Base-by-base conservation (phyloP, 352 stramenopile genomes). In the Blastocystis sp. region DNA sequence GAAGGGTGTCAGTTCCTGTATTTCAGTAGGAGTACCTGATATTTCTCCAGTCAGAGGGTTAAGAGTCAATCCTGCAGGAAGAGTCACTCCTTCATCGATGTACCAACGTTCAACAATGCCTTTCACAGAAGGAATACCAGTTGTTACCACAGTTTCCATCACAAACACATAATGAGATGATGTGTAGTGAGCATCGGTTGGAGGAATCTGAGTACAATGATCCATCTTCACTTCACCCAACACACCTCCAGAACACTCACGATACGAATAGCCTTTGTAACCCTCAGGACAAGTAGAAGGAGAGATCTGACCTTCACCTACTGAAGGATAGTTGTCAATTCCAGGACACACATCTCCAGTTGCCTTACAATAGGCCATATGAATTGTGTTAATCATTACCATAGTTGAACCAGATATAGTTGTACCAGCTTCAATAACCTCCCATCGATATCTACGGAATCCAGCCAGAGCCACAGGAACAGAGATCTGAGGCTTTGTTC, bases 21-120 rank as follows among this genome's bases (percentile, higher is more conserved):
- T 29, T 24, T 27, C 59, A 35, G 46, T 29, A 0, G 74, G 74
- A 21, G 35, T 27, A n/a, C 74, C 74, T 0, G 16, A 39, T 39
- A 86, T 86, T 32, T 49, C 59, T 27, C 74, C 74, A 16, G 54
- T 52, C 7, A 29, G 35, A 9, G 74, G n/a, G 42, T 86, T 78
- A 21, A 86, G 2, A 9, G 24, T 43, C 16, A 86, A 21, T 2
- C 74, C 74, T 16, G 19, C 21, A 49, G 74, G 74, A 1, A 86
- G 74, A 7, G 57, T 65, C 0, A 14, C n/a, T 7, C 59, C 66
- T 21, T 57, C 27, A 16, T 29, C 12, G 16, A 78, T 54, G 43
- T 12, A 78, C 16, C 56, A 78, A 39, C 59, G 19, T 16, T 43
- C 42, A 32, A 78, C 59, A 3, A 78, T 35, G 21, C 59, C 59